Conservation (phyloP, 1,139 yeast genomes). For the Debaryomycetaceae sp. region DNA sequence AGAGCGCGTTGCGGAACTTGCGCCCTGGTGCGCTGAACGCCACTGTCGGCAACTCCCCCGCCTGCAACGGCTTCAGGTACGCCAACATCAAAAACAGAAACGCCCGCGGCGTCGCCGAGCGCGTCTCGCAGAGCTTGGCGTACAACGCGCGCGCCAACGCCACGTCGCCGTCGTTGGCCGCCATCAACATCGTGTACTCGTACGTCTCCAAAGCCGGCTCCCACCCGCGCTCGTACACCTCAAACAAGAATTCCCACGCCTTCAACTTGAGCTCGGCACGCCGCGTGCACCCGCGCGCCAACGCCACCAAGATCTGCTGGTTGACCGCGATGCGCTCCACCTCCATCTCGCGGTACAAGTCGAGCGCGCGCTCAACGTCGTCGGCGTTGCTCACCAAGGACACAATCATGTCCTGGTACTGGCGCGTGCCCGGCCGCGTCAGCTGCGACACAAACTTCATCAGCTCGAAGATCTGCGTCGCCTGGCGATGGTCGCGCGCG, state of each 20-base stretch:
- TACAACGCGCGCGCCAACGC: constrained; percentile 70
- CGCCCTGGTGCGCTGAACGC: constrained; percentile 43
- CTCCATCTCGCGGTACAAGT: constrained; percentile 70
- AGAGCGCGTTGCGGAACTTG: constrained; percentile 41
- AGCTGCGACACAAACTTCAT: constrained; percentile 72
- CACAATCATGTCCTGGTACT: constrained; percentile 69
- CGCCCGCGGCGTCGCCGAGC: constrained; percentile 36
- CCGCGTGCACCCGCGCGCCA: constrained; percentile 73
- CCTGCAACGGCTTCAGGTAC: constrained; percentile 39
- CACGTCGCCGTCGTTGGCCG: constrained; percentile 78
- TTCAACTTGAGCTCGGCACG: constrained; percentile 42
- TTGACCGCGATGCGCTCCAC: constrained; percentile 22
- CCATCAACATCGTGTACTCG: constrained; percentile 66
- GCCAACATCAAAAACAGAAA: constrained; percentile 54
- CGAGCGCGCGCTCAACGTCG: constrained; percentile 69
- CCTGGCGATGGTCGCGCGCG: constrained; percentile 51
- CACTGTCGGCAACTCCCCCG: constrained; percentile 32
- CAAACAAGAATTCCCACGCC: constrained; percentile 79
- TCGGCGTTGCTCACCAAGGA: constrained; percentile 59
- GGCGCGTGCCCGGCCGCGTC: constrained; percentile 61
- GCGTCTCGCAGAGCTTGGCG: constrained; percentile 44
- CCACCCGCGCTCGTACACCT: constrained; percentile 53
- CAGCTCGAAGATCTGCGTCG: constrained; percentile 72
- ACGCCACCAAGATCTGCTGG: constrained; percentile 51
- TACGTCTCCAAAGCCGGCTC: constrained; percentile 49